These are phyloP conservation scores for Epichloe elymi DNA, from an alignment of 2,329 filamentous ascomycete genomes.

Conservation along the genomic window DNA sequence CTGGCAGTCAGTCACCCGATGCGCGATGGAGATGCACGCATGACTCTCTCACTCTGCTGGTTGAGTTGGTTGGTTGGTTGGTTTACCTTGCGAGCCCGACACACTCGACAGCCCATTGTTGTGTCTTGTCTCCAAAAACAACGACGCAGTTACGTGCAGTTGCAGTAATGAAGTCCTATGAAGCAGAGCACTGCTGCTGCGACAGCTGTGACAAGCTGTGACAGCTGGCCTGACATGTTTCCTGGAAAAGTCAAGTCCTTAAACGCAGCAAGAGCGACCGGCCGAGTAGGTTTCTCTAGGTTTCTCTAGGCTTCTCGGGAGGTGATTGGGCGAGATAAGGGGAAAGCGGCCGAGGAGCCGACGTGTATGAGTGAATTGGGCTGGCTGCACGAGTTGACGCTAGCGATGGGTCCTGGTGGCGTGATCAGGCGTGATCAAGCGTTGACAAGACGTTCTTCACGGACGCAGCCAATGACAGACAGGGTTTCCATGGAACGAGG, in stretches of 20 bases:
- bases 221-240: neutral
- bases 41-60: too few relatives aligned
- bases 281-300: neutral
- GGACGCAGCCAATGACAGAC: too few relatives aligned
- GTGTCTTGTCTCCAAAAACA: constrained; percentile 7
- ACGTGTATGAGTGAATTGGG: too few relatives aligned
- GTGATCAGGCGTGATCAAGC: constrained; percentile 2
- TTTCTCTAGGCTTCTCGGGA: neutral
- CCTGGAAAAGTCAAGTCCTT: neutral
- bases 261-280: constrained; percentile 3
- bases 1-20: too few relatives aligned
- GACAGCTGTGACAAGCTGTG: too few relatives aligned
- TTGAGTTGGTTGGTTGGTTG: too few relatives aligned
- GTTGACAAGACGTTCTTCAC: too few relatives aligned
- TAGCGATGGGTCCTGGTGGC: constrained; percentile 6
- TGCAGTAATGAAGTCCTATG: too few relatives aligned
- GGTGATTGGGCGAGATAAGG: constrained; percentile 1
- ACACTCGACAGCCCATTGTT: constrained; percentile 28
- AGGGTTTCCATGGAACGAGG: too few relatives aligned
- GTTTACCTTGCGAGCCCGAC: constrained; percentile 26
- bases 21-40: neutral
- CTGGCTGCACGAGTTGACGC: too few relatives aligned
- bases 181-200: too few relatives aligned
- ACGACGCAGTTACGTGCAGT: neutral
- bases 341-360: constrained; percentile 1